A percentile compares a stretch with the other conserved stretches of the same genome.
These are phyloP conservation scores for Myrica gale DNA, from an alignment of 306 rosid species.

Conservation along the genomic window DNA sequence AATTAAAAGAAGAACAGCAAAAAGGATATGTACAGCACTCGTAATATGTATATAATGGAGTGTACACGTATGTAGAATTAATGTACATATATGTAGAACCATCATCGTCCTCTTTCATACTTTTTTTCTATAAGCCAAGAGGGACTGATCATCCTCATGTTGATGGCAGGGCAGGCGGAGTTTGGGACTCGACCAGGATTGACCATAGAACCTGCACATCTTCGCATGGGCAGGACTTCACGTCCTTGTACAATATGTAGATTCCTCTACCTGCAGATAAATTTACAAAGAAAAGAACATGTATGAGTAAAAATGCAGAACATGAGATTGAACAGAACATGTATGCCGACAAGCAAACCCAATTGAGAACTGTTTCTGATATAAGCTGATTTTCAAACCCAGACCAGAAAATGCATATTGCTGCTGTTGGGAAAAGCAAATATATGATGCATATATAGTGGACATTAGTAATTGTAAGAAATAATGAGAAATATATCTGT, in stretches of 20 bases:
- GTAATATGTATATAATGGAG: background rate
- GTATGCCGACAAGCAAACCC: background rate
- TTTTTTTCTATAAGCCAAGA: background rate
- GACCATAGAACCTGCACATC: slow-evolving; percentile 84
- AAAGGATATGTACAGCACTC: too few relatives aligned
- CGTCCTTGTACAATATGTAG: slow-evolving; percentile 69
- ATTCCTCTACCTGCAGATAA: slow-evolving; percentile 50
- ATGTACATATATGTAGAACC: slow-evolving; percentile 8
- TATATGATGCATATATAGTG: background rate
- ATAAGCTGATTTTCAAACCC: background rate
- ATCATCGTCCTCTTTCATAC: background rate
- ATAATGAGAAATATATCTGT: background rate
- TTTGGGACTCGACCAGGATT: slow-evolving; percentile 54
- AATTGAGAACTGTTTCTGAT: background rate
- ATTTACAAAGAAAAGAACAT: background rate
- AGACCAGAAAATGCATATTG: background rate
- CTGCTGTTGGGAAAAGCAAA: background rate
- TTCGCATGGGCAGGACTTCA: slow-evolving; percentile 68
- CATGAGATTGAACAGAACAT: background rate
- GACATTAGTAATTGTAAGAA: background rate
- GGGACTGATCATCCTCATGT: slow-evolving; percentile 16
- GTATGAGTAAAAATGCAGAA: background rate
- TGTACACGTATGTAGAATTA: background rate
- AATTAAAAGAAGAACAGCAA: too few relatives aligned
- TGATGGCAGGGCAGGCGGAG: slow-evolving; percentile 34